Base-by-base conservation (phyloP, 805 yeast species). In the Starmera amethionina region DNA sequence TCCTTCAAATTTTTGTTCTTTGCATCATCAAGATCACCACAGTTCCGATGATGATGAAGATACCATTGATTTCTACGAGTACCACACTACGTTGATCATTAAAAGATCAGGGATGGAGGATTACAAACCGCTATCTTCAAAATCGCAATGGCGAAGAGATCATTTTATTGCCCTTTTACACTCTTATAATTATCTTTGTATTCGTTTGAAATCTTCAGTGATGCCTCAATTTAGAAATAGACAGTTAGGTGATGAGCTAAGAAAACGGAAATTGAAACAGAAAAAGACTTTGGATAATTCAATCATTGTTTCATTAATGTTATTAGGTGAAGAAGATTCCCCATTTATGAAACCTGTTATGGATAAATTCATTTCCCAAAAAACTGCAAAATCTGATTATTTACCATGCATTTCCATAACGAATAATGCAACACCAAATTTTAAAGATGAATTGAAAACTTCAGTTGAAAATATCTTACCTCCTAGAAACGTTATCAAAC, bases 401-500 rank as follows among this genome's bases (percentile, higher is more conserved):
- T 14, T 18, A 12, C 37, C 41, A 28, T 12, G 16, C 6, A 9
- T 35, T 4, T 16, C 19, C 8, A 11, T 22, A 10, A 32, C 36
- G 2, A 32, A 27, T 14, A 10, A 12, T 12, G 35, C 35, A 5
- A 12, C 27, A 9, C 27, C 27, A 16, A 16, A 16, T 11, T 15
- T 6, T 7, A 65, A 57, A 39, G 46, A 62, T 30, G 52, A 53
- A 34, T 42, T 64, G 12, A 62, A 66, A 37, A 52, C 52, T 18
- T 50, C 57, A 38, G 56, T 67, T 9, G 62, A 61, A 43, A 34
- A 47, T 3, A 50, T 61, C 0, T 47, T 71, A 7, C 79, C 79
- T 0, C 46, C 56, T 4, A 58, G 52, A 35, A 56, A 53, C 18
- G 58, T 67, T 2, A 52, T 67, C 5, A 70, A 70, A 68, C 48